These are phyloP conservation scores for Pyricularia sp. DNA, from an alignment of 2,329 filamentous ascomycete genomes.

Conservation along the genomic window DNA sequence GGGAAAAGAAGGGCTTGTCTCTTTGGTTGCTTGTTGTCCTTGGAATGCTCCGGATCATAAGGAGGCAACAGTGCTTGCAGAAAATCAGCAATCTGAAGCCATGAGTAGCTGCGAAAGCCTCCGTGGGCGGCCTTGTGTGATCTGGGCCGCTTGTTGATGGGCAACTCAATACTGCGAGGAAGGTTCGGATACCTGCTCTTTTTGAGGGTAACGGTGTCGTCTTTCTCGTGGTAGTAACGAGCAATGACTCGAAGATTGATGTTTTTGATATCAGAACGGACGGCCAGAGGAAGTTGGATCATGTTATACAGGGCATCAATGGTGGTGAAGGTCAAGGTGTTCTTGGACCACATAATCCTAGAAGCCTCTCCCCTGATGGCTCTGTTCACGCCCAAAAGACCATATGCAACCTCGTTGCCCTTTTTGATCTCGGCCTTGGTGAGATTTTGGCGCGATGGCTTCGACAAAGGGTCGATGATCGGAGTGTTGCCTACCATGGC, in stretches of 20 bases:
- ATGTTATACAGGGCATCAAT: constrained; percentile 35
- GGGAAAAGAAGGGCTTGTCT: constrained; percentile 24
- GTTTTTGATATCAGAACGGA: constrained; percentile 29
- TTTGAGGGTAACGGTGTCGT: constrained; percentile 25
- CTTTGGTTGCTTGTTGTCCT: constrained; percentile 15
- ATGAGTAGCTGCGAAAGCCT: constrained; percentile 41
- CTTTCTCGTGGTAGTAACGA: constrained; percentile 40
- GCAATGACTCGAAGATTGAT: constrained; percentile 41
- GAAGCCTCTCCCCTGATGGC: constrained; percentile 36
- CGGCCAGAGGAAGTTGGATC: constrained; percentile 26
- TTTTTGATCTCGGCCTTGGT: constrained; percentile 28
- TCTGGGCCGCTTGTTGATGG: constrained; percentile 27
- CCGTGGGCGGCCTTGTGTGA: constrained; percentile 33
- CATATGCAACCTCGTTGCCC: constrained; percentile 34
- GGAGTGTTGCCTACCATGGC: constrained; percentile 34
- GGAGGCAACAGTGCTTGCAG: constrained; percentile 37
- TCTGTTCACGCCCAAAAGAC: constrained; percentile 38
- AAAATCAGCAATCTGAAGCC: constrained; percentile 41
- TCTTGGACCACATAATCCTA: constrained; percentile 36
- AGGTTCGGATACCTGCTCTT: constrained; percentile 29
- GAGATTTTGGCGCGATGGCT: constrained; percentile 27
- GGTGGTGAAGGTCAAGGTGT: constrained; percentile 42
- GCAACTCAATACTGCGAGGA: constrained; percentile 26
- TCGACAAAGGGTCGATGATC: constrained; percentile 41
- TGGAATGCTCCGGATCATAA: constrained; percentile 27